Percentiles rank a stretch among this genome's conserved stretches.
phyloP scores from a whole-genome alignment of 345 rosid species.

The Eucalyptus regnans region DNA sequence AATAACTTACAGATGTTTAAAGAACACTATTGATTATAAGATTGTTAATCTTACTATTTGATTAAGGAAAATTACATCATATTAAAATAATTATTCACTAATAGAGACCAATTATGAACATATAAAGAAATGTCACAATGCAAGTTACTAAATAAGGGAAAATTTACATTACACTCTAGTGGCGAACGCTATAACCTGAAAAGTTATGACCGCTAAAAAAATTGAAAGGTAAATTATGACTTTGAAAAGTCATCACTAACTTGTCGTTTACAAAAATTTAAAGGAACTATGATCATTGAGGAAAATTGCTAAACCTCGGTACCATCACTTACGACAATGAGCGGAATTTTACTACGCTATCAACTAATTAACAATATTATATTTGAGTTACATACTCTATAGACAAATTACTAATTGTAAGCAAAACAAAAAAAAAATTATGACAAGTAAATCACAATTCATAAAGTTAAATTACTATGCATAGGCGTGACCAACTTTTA shows the following conservation, averaged over 20 bases:
- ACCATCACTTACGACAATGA: neutral
- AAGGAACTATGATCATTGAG: neutral
- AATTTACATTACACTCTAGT: neutral
- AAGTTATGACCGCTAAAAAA: neutral
- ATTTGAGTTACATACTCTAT: neutral
- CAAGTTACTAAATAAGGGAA: neutral
- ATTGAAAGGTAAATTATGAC: neutral
- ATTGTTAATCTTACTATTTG: neutral
- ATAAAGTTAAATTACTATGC: neutral
- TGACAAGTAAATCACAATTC: neutral
- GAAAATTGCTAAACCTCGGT: neutral
- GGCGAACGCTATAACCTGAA: rapidly evolving
- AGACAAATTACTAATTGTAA: neutral
- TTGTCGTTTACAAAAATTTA: neutral
- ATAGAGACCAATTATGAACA: neutral
- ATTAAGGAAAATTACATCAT: neutral
- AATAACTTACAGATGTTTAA: neutral
- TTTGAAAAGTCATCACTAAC: neutral
- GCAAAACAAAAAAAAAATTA: neutral
- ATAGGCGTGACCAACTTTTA: neutral
- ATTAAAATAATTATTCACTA: neutral
- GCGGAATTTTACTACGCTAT: neutral
- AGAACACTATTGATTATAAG: neutral
- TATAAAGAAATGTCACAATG: neutral
- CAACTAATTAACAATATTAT: neutral